These are phyloP conservation scores for Arachis hypogaea DNA, from an alignment of 306 rosid genomes.

Conservation along the genomic window DNA sequence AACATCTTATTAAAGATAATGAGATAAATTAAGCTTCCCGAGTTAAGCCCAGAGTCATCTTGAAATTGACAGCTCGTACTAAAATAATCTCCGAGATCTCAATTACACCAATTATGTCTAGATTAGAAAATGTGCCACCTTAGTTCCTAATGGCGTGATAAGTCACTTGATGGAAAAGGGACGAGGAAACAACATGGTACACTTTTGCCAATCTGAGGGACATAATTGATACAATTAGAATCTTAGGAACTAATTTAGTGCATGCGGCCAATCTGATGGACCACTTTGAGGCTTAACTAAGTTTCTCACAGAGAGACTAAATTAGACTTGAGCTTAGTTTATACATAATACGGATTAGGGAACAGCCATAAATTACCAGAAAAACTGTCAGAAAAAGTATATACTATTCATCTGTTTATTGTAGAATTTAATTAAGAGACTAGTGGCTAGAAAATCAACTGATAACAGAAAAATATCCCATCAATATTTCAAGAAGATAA, in stretches of 20 bases:
- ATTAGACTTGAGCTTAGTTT: neutral
- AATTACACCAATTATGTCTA: no score
- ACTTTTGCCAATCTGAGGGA: no score
- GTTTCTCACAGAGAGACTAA: neutral
- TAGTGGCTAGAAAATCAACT: neutral
- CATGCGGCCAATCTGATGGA: no score
- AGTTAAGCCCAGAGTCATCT: no score
- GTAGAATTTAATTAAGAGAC: slow-evolving; percentile 4
- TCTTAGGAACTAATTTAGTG: no score
- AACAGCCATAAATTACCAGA: neutral
- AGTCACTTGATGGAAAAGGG: no score
- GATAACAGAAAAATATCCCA: slow-evolving; percentile 6
- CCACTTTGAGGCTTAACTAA: neutral
- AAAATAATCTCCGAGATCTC: no score
- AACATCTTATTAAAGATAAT: slow-evolving; percentile 10
- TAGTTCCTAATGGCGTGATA: no score
- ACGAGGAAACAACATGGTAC: no score
- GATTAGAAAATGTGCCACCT: no score
- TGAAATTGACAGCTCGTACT: no score
- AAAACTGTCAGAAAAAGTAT: neutral
- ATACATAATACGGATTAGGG: neutral
- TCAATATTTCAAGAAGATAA: neutral
- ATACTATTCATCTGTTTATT: neutral
- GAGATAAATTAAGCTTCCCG: neutral
- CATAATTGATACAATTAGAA: no score